A percentile compares a stretch with the other conserved stretches of the same genome.
Evolutionary conservation across 1,284 basidiomycete genomes (phyloP).

Genomic region (Puccinia horiana): DNA sequence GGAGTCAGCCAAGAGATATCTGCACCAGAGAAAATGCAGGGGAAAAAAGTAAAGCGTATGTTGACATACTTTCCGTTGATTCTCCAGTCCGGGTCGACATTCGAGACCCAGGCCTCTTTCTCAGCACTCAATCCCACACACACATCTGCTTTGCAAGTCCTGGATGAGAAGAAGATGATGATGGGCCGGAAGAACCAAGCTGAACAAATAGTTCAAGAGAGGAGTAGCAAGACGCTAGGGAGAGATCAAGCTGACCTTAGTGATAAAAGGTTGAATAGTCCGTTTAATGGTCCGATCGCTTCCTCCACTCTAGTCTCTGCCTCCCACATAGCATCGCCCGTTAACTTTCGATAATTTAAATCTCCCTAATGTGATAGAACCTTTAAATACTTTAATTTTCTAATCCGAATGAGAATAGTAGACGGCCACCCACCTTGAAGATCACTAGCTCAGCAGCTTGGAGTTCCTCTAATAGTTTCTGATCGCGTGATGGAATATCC

Average conservation of each 20-base stretch:
- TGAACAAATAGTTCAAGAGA: background rate
- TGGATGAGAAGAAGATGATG: conserved; percentile 68
- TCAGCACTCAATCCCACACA: conserved; percentile 74
- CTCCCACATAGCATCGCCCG: conserved; percentile 86
- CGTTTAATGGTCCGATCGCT: conserved; percentile 68
- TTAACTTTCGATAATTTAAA: conserved; percentile 66
- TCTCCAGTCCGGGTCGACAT: conserved; percentile 73
- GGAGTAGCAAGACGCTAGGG: background rate
- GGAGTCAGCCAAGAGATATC: background rate
- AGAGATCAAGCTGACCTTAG: conserved; percentile 7
- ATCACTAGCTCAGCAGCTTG: conserved; percentile 75
- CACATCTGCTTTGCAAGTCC: conserved; percentile 96
- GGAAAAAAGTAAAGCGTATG: background rate
- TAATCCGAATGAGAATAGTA: background rate
- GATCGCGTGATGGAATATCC: conserved; percentile 70
- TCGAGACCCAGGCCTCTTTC: conserved; percentile 69
- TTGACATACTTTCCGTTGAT: conserved; percentile 72
- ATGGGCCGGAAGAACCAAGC: too few species aligned
- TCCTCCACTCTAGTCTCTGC: conserved; percentile 74
- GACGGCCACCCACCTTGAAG: conserved; percentile 68
- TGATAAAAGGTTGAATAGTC: conserved; percentile 26
- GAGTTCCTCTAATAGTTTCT: conserved; percentile 67
- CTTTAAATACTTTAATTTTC: background rate
- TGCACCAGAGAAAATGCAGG: background rate
- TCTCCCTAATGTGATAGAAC: conserved; percentile 40